Evolutionary conservation across 441 rosid species (phyloP).

Genomic region (Pelargonium fulgidum): DNA sequence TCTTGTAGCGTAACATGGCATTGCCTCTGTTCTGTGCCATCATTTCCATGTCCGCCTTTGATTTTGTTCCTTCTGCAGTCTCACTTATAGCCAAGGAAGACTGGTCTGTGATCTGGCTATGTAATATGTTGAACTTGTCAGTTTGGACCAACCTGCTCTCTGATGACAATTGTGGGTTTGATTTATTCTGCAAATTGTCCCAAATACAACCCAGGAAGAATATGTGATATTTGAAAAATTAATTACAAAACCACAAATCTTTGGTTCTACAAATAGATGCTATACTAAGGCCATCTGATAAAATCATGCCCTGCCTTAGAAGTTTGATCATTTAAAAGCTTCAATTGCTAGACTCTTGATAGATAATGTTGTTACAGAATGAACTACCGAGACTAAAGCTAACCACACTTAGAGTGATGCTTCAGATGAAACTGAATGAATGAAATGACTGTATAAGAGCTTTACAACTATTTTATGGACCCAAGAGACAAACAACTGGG

Average conservation of each 20-base stretch:
- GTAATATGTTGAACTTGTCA: conserved; percentile 10
- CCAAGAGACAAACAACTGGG: no score
- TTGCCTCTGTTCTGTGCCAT: conserved; percentile 35
- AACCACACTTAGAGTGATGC: no score
- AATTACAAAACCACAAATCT: background rate
- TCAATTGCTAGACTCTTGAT: no score
- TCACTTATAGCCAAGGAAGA: conserved; percentile 6
- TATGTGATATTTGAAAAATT: conserved; percentile 12
- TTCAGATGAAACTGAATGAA: no score
- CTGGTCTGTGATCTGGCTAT: conserved; percentile 15
- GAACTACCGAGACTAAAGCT: no score
- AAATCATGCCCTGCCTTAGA: no score
- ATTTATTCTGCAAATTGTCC: conserved; percentile 16
- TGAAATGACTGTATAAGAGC: no score
- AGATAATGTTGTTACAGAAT: no score
- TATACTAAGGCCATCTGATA: no score
- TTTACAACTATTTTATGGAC: no score
- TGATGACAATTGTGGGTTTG: conserved; percentile 9
- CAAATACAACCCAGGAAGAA: conserved; percentile 17
- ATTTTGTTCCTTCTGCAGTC: conserved; percentile 14
- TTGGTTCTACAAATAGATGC: no score
- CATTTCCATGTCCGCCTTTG: conserved; percentile 22
- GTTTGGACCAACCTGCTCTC: conserved; percentile 18
- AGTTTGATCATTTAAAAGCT: no score
- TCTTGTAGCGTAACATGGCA: conserved; percentile 43